Base-by-base conservation (phyloP, 768 basidiomycete genomes). In the Inosperma sp. region DNA sequence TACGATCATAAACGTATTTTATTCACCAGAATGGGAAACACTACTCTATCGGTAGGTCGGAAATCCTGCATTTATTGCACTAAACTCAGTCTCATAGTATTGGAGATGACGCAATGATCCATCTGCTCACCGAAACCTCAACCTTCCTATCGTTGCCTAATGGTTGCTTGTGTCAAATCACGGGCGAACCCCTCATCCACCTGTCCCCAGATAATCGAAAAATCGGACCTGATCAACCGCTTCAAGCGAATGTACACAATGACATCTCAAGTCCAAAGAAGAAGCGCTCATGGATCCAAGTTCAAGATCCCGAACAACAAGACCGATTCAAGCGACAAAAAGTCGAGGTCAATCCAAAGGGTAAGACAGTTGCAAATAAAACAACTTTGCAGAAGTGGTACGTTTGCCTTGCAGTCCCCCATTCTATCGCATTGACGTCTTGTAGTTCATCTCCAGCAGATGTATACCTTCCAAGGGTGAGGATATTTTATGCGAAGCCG, bases 71-170 rank as follows among this genome's bases (percentile, higher is more conserved):
- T 29, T 13, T 12, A 2, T 40, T 34, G 19, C 12, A 16, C 19
- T 53, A 23, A 47, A 49, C 9, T 22, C 37, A 44, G 5, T 10
- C 12, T 16, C 31, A 27, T 56, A 94, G 93, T 56, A 78, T 91
- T 7, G 93, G 93, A 0, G 81, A 81, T 33, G 81, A 82, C 57
- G 77, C 79, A 1, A 84, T 95, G 77, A 64, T 87, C 26, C 84
- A 93, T 62, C 72, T 98, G 8, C 77, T 98, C 14, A 74, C 83
- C 2, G 77, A 84, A 49, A 83, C 84, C 0, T 86, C 82, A 8
- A 54, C 94, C 14, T 97, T 93, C 63, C 61, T 86, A 13, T 72
- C 86, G 2, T 67, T 96, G 17, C 86, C 87, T 0, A 95, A 96
- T 60, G 82, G 80, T 16, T 94, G 91, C 61, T 77, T 85, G 30